A percentile compares a stretch with the other conserved stretches of the same genome.
phyloP scores from a whole-genome alignment of 176 grass and related monocot genomes.

The Juncus effusus region DNA sequence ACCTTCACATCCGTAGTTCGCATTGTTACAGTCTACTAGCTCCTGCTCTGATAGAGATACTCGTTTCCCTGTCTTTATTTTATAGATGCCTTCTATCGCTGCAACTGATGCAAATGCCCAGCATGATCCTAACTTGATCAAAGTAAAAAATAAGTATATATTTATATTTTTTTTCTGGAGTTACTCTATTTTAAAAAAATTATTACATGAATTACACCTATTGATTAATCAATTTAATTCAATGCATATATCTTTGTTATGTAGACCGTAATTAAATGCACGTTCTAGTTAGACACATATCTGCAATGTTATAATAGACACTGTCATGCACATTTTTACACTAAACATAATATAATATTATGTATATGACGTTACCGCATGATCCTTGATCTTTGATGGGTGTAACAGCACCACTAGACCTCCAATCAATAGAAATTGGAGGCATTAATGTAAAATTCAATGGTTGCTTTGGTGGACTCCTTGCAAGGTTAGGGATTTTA shows the following conservation, averaged over 20 bases:
- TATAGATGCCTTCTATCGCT: constrained; percentile 42
- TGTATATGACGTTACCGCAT: constrained; percentile 20
- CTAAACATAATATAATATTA: neutral
- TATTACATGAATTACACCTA: neutral
- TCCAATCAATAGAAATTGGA: constrained; percentile 16
- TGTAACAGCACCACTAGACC: constrained; percentile 26
- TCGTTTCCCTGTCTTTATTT: constrained; percentile 33
- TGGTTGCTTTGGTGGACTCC: neutral
- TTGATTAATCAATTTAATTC: neutral
- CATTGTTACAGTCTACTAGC: constrained; percentile 48
- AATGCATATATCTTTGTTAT: neutral
- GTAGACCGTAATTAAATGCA: neutral
- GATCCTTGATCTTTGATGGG: constrained; percentile 19
- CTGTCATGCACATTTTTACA: neutral
- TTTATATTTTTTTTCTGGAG: neutral
- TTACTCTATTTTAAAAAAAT: too few species aligned
- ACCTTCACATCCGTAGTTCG: constrained; percentile 32
- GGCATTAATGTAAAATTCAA: neutral
- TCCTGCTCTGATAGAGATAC: constrained; percentile 48
- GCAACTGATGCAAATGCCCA: constrained; percentile 52
- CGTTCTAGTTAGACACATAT: neutral
- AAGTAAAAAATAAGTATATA: neutral
- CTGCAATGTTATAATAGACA: neutral
- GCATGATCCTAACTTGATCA: constrained; percentile 22
- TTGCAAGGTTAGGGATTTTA: neutral